A percentile compares a stretch with the other conserved stretches of the same genome.
phyloP scores from a whole-genome alignment of 2,329 filamentous ascomycete genomes.

The Beauveria rudraprayagi region DNA sequence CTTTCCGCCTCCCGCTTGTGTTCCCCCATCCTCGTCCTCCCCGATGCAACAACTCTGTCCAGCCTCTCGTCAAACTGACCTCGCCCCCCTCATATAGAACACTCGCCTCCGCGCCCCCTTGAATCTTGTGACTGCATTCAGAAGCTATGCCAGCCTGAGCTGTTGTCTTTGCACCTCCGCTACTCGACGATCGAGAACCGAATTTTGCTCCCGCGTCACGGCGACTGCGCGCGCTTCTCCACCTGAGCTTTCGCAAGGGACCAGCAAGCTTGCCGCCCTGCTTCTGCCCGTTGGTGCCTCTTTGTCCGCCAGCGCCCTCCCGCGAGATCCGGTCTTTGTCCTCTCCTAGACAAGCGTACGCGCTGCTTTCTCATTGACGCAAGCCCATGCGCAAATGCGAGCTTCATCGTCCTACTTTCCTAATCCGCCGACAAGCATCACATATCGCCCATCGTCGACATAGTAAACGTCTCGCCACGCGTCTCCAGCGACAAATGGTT shows the following conservation, averaged over 20 bases:
- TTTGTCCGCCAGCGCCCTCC: background rate
- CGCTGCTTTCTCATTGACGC: conserved; percentile 16
- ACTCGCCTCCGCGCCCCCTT: background rate
- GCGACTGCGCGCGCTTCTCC: conserved; percentile 2
- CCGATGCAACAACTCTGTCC: background rate
- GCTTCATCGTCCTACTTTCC: conserved; percentile 23
- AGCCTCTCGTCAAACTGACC: conserved; percentile 8
- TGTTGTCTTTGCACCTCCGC: background rate
- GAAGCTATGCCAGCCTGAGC: conserved; percentile 6
- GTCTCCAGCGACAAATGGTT: conserved; percentile 19
- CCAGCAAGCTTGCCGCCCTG: conserved; percentile 1
- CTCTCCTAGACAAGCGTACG: conserved; percentile 21
- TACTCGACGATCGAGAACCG: background rate
- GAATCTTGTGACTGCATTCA: background rate
- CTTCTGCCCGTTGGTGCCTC: background rate
- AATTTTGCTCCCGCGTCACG: conserved; percentile 1
- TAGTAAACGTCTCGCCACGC: conserved; percentile 6
- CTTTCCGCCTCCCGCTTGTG: conserved; percentile 3
- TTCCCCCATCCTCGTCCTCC: background rate
- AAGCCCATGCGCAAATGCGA: conserved; percentile 34
- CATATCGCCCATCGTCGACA: conserved; percentile 10
- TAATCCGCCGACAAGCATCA: conserved; percentile 24
- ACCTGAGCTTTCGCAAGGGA: conserved; percentile 5
- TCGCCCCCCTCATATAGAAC: background rate
- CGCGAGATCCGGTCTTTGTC: conserved; percentile 14